Evolutionary conservation across 805 yeast species (phyloP).

Genomic region (Myxozyma geophila): DNA sequence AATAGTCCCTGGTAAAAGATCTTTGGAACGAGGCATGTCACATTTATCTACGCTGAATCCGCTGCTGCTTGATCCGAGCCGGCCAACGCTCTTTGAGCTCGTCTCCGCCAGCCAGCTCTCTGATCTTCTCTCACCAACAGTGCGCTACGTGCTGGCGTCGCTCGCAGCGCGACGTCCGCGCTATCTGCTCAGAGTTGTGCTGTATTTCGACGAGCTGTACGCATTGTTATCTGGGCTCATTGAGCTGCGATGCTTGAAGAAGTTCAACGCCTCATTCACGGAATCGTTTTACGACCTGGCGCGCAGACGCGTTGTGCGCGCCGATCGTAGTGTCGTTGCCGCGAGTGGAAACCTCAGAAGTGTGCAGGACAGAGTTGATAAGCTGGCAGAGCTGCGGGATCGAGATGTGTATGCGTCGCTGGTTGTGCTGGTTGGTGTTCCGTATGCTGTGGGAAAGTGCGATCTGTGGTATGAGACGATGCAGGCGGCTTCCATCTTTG

Average conservation of each 20-base stretch:
- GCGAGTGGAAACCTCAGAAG: constrained; percentile 40
- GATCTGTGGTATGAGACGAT: constrained; percentile 66
- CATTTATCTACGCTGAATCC: constrained; percentile 61
- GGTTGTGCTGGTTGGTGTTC: constrained; percentile 56
- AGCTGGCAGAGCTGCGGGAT: constrained; percentile 55
- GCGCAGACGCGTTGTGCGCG: constrained; percentile 51
- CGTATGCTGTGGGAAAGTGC: constrained; percentile 72
- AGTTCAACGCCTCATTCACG: constrained; percentile 85
- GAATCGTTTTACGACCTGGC: constrained; percentile 92
- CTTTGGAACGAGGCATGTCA: constrained; percentile 13
- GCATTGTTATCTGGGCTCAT: constrained; percentile 61
- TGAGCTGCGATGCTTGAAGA: constrained; percentile 70
- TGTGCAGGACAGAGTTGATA: constrained; percentile 40
- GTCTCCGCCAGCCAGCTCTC: constrained; percentile 81
- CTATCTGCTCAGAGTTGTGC: constrained; percentile 61
- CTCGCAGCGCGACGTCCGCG: constrained; percentile 81
- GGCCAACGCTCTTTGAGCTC: constrained; percentile 89
- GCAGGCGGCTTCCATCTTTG: constrained; percentile 60
- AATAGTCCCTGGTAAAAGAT: background rate
- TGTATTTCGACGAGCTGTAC: constrained; percentile 78
- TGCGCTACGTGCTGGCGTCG: constrained; percentile 77
- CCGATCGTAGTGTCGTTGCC: constrained; percentile 39
- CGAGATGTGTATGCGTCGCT: constrained; percentile 61
- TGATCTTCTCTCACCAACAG: constrained; percentile 75
- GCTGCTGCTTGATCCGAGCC: constrained; percentile 68